These are phyloP conservation scores for Dictyostelium firmibasis DNA, from an alignment of 78 protist genomes.

Conservation along the genomic window DNA sequence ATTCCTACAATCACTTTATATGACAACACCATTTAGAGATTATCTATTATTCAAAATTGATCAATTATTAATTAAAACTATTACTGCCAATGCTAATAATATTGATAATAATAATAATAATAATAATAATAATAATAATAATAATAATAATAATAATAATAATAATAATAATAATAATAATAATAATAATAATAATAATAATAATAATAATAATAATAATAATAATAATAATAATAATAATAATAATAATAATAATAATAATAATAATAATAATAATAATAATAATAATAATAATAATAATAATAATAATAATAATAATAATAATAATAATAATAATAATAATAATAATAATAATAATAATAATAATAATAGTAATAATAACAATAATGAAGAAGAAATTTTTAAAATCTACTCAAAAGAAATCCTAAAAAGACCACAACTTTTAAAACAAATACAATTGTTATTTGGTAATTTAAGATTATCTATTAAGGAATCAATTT, in stretches of 20 bases:
- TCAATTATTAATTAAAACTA: neutral
- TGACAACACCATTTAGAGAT: conserved; percentile 28
- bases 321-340: neutral
- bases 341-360: neutral
- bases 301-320: neutral
- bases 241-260: no score
- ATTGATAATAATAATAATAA: neutral
- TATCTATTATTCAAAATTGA: neutral
- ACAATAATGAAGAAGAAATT: neutral
- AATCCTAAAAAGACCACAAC: neutral
- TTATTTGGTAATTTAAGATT: conserved; percentile 1
- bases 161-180: no score
- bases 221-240: neutral
- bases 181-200: neutral
- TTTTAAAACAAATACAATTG: conserved; percentile 23
- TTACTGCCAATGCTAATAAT: neutral
- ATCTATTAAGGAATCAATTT: conserved; percentile 3
- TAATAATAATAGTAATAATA: neutral
- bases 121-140: neutral
- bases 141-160: neutral
- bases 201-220: no score
- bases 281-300: no score
- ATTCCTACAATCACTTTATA: conserved; percentile 48
- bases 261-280: neutral
- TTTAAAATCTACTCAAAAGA: neutral